These are phyloP conservation scores for Cryptococcus depauperatus DNA, from an alignment of 1,284 basidiomycete genomes.

Conservation along the genomic window DNA sequence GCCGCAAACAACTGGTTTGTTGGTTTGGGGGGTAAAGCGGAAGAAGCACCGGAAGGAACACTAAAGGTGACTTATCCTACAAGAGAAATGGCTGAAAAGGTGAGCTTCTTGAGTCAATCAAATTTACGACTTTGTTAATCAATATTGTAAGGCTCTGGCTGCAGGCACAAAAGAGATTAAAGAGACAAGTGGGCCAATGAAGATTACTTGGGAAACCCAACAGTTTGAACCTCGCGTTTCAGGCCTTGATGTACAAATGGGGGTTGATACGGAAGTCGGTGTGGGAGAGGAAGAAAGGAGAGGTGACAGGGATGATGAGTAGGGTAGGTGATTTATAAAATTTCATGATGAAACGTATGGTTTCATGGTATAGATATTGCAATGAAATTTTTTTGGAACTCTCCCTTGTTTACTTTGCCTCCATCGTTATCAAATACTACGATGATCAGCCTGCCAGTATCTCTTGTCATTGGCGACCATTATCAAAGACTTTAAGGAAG, in stretches of 20 bases:
- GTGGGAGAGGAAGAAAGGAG: constrained; percentile 14
- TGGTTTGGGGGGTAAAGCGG: constrained; percentile 47
- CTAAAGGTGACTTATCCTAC: constrained; percentile 35
- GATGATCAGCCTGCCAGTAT: too few relatives aligned
- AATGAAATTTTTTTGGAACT: too few relatives aligned
- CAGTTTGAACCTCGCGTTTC: background rate
- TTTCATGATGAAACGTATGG: background rate
- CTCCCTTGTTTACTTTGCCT: too few relatives aligned
- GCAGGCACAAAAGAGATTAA: constrained; percentile 33
- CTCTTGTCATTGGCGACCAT: too few relatives aligned
- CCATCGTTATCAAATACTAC: too few relatives aligned
- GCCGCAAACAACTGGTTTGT: constrained; percentile 74
- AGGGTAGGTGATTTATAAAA: background rate
- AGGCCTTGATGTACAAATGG: background rate
- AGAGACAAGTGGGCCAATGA: constrained; percentile 17
- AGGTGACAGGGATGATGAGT: constrained; percentile 18
- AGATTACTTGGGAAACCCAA: constrained; percentile 25
- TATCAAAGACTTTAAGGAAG: too few relatives aligned
- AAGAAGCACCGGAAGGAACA: constrained; percentile 18
- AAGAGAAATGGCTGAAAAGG: constrained; percentile 41
- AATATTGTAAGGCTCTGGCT: constrained; percentile 25
- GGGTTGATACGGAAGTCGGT: constrained; percentile 4
- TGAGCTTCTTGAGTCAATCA: constrained; percentile 14
- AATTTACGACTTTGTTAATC: background rate
- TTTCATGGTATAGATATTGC: too few relatives aligned